Percentiles rank a stretch among this genome's conserved stretches.
These are phyloP conservation scores for Hyaloscypha finlandica DNA, from an alignment of 495 filamentous ascomycete species.

Conservation along the genomic window DNA sequence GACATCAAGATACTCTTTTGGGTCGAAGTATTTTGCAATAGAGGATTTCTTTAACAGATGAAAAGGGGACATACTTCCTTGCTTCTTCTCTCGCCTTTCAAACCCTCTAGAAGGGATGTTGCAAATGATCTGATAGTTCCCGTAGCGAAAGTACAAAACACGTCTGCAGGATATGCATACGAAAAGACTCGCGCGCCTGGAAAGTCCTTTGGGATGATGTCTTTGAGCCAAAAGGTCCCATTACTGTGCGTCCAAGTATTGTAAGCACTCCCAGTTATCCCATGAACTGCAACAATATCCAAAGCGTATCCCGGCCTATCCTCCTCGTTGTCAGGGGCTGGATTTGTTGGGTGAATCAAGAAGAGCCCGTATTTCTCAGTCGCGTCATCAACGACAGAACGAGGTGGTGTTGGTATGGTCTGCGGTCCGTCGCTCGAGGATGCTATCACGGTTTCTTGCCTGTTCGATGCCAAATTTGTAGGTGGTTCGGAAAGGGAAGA, in stretches of 20 bases:
- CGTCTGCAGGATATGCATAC: conserved; percentile 22
- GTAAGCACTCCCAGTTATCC: conserved; percentile 24
- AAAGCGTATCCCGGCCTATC: conserved; percentile 5
- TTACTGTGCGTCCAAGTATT: conserved; percentile 21
- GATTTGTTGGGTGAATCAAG: neutral
- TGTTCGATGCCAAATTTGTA: neutral
- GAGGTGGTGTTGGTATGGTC: neutral
- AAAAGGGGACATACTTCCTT: conserved; percentile 7
- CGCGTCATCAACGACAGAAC: neutral
- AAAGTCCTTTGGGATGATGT: conserved; percentile 16
- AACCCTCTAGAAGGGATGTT: conserved; percentile 17
- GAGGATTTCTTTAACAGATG: conserved; percentile 1
- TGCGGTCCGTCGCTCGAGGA: neutral
- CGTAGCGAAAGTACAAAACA: conserved; percentile 1
- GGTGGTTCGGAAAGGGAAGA: neutral
- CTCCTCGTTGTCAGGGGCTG: neutral
- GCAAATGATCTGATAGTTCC: conserved; percentile 22
- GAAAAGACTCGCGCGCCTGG: conserved; percentile 24
- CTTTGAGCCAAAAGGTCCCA: conserved; percentile 20
- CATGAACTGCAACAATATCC: conserved; percentile 28
- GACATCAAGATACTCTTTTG: conserved; percentile 9
- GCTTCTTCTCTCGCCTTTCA: conserved; percentile 14
- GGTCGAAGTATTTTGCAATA: conserved; percentile 5
- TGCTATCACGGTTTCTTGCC: conserved; percentile 1
- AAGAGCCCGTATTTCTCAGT: conserved; percentile 1